Conservation (phyloP, 1,139 yeast species). For the Saccharomyces hybrid region DNA sequence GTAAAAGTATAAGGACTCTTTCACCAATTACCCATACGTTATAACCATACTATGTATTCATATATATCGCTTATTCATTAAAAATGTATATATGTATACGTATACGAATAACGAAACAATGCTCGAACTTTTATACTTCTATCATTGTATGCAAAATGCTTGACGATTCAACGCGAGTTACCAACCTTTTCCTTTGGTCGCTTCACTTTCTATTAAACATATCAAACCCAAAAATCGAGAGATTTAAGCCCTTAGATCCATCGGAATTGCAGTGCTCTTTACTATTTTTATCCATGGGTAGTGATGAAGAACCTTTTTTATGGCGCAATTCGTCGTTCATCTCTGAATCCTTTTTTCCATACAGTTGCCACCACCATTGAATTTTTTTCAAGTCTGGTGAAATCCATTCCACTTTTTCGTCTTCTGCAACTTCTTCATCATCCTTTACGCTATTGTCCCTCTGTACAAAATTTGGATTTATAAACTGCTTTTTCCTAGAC, state of each 20-base stretch:
- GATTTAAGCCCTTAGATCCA: slow-evolving; percentile 9
- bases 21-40: not conserved
- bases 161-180: no score
- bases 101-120: not conserved
- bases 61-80: not conserved
- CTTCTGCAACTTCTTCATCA: slow-evolving; percentile 11
- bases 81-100: not conserved
- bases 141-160: not conserved
- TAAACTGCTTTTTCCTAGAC: slow-evolving; percentile 64
- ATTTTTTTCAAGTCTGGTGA: slow-evolving; percentile 62
- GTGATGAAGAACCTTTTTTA: no score
- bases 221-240: slow-evolving; percentile 20
- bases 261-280: slow-evolving; percentile 1
- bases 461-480: slow-evolving; percentile 41
- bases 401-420: slow-evolving; percentile 43
- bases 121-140: not conserved
- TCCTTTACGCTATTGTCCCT: not conserved
- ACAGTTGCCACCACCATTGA: slow-evolving; percentile 83
- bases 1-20: slow-evolving; percentile 19
- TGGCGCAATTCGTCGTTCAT: slow-evolving; percentile 44
- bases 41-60: not conserved
- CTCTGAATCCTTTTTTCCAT: slow-evolving; percentile 71
- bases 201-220: slow-evolving; percentile 3
- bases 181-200: not conserved
- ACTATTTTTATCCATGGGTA: not conserved